Evolutionary conservation across 805 yeast genomes (phyloP).

Genomic region (Grigorovia transvaalensis): DNA sequence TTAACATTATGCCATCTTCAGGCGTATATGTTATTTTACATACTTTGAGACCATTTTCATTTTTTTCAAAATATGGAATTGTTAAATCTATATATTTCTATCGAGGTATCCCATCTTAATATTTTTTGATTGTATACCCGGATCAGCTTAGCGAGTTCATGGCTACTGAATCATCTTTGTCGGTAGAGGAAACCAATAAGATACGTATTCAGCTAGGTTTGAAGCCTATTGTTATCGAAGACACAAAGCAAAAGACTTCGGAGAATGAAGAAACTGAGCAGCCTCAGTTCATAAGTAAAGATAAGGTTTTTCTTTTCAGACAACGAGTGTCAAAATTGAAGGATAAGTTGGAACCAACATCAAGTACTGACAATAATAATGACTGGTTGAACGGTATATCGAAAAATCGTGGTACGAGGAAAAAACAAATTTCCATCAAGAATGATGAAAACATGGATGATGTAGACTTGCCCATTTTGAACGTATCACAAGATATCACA

Average conservation of each 20-base stretch:
- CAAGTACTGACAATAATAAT: conserved; percentile 4
- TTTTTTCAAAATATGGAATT: no score
- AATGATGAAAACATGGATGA: conserved; percentile 15
- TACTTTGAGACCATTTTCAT: no score
- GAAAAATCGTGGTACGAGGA: conserved; percentile 4
- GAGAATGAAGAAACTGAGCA: conserved; percentile 2
- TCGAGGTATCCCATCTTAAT: no score
- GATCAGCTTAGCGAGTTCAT: conserved; percentile 3
- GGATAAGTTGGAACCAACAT: not conserved
- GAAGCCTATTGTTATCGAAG: conserved; percentile 26
- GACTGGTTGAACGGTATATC: conserved; percentile 20
- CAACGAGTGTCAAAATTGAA: conserved; percentile 10
- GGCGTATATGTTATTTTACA: not conserved
- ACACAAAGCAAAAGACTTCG: conserved; percentile 10
- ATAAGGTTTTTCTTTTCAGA: conserved; percentile 13
- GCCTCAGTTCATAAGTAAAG: conserved; percentile 5
- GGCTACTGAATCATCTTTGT: conserved; percentile 19
- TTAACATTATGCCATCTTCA: not conserved
- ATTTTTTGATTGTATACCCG: not conserved
- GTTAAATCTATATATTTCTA: no score
- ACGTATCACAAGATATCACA: conserved; percentile 41
- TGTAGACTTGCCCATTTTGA: conserved; percentile 27
- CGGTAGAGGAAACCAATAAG: conserved; percentile 36
- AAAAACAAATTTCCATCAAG: not conserved
- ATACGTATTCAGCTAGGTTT: conserved; percentile 33